A percentile compares a stretch with the other conserved stretches of the same genome.
phyloP scores from a whole-genome alignment of 202 grass and related monocot species.

The Cymbopogon flexuosus region DNA sequence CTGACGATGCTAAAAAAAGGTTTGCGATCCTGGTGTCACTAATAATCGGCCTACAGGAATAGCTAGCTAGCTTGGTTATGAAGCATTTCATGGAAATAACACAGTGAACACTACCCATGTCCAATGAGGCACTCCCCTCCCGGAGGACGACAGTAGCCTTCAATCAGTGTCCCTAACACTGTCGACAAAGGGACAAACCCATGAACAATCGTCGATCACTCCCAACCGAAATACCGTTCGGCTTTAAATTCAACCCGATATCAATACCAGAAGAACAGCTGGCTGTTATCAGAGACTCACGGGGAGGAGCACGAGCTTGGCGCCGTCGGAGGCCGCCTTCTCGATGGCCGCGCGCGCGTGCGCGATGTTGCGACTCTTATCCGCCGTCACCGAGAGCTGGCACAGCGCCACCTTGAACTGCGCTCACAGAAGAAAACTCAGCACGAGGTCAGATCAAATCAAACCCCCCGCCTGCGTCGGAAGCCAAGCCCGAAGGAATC shows the following conservation, averaged over 20 bases:
- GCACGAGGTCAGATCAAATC: constrained; percentile 14
- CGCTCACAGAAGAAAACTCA: not conserved
- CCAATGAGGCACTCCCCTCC: not conserved
- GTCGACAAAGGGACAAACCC: not conserved
- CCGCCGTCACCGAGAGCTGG: constrained; percentile 73
- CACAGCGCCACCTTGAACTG: constrained; percentile 96
- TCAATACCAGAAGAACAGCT: not conserved
- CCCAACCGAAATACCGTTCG: not conserved
- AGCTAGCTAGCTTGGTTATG: not conserved
- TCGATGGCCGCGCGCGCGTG: constrained; percentile 72
- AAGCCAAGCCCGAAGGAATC: not conserved
- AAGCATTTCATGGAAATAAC: not conserved
- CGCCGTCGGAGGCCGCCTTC: constrained; percentile 62
- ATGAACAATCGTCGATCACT: not conserved
- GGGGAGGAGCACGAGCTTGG: constrained; percentile 89
- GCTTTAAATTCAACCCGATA: not conserved
- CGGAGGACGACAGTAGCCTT: not conserved
- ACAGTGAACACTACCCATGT: not conserved
- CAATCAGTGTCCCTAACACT: not conserved
- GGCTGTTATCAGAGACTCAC: constrained; percentile 29
- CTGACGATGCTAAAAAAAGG: not conserved
- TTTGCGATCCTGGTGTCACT: not conserved
- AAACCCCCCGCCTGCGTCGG: not conserved
- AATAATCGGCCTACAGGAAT: not conserved
- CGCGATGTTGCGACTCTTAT: constrained; percentile 82